Conservation (phyloP, 2,329 filamentous ascomycete species). For the Penicillium sp. region DNA sequence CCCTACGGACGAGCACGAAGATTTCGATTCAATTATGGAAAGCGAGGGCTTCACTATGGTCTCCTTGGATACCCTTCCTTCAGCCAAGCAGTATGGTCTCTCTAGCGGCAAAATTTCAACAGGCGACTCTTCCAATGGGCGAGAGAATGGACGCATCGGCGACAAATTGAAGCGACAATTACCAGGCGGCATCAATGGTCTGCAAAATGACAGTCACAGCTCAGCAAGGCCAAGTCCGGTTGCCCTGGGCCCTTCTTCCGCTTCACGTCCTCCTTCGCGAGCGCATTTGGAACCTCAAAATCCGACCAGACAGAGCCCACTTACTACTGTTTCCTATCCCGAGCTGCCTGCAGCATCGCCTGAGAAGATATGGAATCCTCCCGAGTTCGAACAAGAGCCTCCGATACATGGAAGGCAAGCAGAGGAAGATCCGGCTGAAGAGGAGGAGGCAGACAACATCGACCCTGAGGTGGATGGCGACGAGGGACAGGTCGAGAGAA, state of each 20-base stretch:
- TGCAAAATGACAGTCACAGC: conserved; percentile 13
- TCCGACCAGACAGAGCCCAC: background rate
- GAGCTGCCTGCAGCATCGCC: conserved; percentile 13
- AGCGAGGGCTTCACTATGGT: conserved; percentile 60
- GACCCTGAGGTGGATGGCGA: background rate
- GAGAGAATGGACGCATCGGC: conserved; percentile 26
- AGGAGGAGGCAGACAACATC: background rate
- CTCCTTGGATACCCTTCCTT: conserved; percentile 54
- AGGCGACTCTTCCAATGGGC: conserved; percentile 25
- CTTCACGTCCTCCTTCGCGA: background rate
- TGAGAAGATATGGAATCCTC: conserved; percentile 20
- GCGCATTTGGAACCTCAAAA: background rate
- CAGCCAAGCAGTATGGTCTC: conserved; percentile 44
- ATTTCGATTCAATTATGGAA: conserved; percentile 56
- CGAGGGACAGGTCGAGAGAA: background rate
- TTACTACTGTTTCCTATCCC: conserved; percentile 12
- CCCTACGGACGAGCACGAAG: conserved; percentile 41
- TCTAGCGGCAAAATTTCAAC: conserved; percentile 30
- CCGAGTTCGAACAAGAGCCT: conserved; percentile 45
- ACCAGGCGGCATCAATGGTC: conserved; percentile 19
- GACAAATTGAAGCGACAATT: conserved; percentile 29
- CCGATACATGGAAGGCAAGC: conserved; percentile 34
- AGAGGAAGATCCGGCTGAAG: background rate
- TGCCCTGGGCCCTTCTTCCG: background rate
- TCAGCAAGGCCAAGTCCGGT: conserved; percentile 16